Conservation (phyloP, 2,329 filamentous ascomycete genomes). For the Nemania abortiva region DNA sequence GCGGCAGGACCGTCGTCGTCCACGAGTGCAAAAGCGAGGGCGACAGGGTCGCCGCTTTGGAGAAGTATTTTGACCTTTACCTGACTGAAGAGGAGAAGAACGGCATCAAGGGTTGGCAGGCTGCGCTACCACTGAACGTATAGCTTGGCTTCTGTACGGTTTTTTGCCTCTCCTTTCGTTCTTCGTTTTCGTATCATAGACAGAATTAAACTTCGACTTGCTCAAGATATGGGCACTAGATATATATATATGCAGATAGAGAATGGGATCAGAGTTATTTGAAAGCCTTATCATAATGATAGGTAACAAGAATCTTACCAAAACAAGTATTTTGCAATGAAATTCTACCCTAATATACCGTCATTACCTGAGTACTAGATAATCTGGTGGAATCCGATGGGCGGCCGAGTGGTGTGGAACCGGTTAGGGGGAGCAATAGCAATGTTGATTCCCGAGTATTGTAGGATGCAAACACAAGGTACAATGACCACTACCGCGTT, state of each 20-base stretch:
- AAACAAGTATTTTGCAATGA: too few species aligned
- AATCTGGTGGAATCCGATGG: too few species aligned
- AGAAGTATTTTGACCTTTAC: constrained; percentile 38
- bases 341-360: too few species aligned
- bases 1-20: constrained; percentile 63
- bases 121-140: constrained; percentile 51
- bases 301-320: too few species aligned
- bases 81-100: constrained; percentile 41
- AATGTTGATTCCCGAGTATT: too few species aligned
- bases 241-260: not conserved
- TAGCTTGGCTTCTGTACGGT: not conserved
- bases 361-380: too few species aligned
- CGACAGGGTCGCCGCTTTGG: constrained; percentile 40
- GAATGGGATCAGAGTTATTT: not conserved
- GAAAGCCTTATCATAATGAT: too few species aligned
- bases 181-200: not conserved
- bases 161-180: too few species aligned
- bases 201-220: not conserved
- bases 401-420: too few species aligned
- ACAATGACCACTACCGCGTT: too few species aligned
- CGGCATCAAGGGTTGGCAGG: constrained; percentile 63
- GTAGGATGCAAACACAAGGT: too few species aligned
- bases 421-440: too few species aligned
- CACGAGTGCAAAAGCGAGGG: constrained; percentile 61
- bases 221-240: not conserved